A percentile compares a stretch with the other conserved stretches of the same genome.
Conservation (phyloP, 306 rosid genomes). For the Pyrus betulifolia region DNA sequence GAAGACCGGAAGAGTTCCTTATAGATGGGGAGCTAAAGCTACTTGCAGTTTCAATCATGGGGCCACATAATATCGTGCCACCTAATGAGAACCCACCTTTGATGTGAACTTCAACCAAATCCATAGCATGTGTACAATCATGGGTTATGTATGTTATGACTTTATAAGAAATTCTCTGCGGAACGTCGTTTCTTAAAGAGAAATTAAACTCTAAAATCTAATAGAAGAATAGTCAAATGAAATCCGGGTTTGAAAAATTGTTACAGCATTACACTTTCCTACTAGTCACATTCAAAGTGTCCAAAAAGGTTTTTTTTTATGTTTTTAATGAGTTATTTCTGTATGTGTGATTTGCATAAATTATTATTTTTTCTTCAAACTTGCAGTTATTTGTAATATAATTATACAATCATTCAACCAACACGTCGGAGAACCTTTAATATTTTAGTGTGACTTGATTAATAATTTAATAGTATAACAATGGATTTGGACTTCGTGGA, state of each 20-base stretch:
- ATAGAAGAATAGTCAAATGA: no score
- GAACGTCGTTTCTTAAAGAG: fast-evolving
- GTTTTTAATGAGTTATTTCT: background rate
- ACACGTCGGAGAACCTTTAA: background rate
- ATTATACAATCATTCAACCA: background rate
- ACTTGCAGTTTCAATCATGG: background rate
- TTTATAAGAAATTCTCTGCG: no score
- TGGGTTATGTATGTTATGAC: background rate
- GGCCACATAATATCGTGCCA: background rate
- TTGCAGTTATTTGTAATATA: background rate
- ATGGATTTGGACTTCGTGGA: background rate
- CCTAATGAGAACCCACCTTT: background rate
- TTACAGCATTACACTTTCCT: no score
- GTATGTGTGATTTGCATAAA: background rate
- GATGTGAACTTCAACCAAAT: background rate
- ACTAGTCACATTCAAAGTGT: no score
- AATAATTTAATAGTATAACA: background rate
- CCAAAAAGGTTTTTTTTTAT: no score
- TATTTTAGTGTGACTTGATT: background rate
- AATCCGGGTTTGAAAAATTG: no score
- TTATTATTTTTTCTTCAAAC: no score
- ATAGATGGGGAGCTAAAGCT: background rate
- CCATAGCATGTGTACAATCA: background rate
- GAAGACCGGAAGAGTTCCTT: background rate
- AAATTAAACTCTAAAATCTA: no score